These are phyloP conservation scores for Nakazawaea peltata DNA, from an alignment of 805 yeast species.

Conservation along the genomic window DNA sequence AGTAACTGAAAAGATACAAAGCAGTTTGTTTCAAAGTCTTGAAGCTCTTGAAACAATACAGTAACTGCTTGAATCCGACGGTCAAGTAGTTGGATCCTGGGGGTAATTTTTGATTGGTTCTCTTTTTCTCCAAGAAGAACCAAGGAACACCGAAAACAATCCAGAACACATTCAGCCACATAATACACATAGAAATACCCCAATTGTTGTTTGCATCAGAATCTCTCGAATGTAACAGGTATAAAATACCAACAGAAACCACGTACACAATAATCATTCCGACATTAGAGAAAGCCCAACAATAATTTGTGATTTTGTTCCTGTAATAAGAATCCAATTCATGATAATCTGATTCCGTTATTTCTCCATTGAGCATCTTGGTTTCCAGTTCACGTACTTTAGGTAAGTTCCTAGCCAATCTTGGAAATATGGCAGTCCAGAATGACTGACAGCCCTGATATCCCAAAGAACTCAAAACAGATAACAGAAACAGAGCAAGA, in stretches of 20 bases:
- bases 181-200: constrained; percentile 6
- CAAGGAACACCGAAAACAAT: constrained; percentile 8
- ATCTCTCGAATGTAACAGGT: constrained; percentile 1
- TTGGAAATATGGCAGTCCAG: neutral
- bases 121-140: constrained; percentile 8
- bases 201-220: constrained; percentile 3
- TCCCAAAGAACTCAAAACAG: neutral
- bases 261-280: constrained; percentile 7
- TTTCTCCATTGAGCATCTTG: constrained; percentile 6
- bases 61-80: neutral
- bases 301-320: constrained; percentile 8
- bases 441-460: neutral
- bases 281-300: constrained; percentile 4
- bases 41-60: neutral
- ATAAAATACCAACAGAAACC: constrained; percentile 6
- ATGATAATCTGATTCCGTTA: constrained; percentile 4
- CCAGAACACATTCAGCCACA: constrained; percentile 6
- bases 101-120: neutral
- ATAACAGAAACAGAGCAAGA: neutral
- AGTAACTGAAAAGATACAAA: neutral
- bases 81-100: neutral
- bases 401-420: neutral
- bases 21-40: neutral
- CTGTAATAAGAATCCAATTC: constrained; percentile 5
- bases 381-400: neutral